Base-by-base conservation (phyloP, 2,329 filamentous ascomycete species). In the Madurella fahalii region DNA sequence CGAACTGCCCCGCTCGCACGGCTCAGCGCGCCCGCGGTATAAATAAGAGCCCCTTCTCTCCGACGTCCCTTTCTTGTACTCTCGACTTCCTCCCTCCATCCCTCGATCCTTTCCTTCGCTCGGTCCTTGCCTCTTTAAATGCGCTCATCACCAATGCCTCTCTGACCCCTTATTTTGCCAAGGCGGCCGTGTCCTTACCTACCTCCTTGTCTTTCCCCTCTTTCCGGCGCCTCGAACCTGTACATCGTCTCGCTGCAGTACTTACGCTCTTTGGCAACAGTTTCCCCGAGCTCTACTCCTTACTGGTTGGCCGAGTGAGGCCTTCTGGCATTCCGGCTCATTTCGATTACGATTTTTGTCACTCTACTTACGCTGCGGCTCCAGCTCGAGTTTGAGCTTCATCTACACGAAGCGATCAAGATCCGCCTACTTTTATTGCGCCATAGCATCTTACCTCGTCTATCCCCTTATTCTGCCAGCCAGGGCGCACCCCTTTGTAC, bases 41-140 rank as follows among this genome's bases (percentile, higher is more conserved):
- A 52, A 52, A 52, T 52, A 52, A 34, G 40, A 17, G 13, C 42
- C 31, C 7, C 50, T 47, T 31, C 31, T 16, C 50, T 52, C 50
- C 42, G 30, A 53, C 50, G 50, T 53, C 50, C 32, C 49, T 52
- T 52, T 17, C 34, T 46, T 46, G 49, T 52, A 46, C 40, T 52
- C 49, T 52, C 49, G 50, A 52, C 49, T 40, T 52, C 46, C 41
- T 15, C 16, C 40, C 15, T 9, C 17, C n/a, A 9, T 16, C 40
- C 40, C 40, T 40, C 40, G 4, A 5, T 40, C 8, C 8, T 9
- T 40, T 16, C n/a, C 40, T 40, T 9, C 40, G 8, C 40, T 40
- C 40, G 13, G 3, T 40, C 4, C 40, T 16, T 40, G 40, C 40
- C 40, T 40, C 40, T 15, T 16, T 34, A 13, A 25, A 25, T 25